Evolutionary conservation across 805 yeast genomes (phyloP), one percentile per base, ranked within the genome.

Genomic region (Saccharomycopsis javanensis): DNA sequence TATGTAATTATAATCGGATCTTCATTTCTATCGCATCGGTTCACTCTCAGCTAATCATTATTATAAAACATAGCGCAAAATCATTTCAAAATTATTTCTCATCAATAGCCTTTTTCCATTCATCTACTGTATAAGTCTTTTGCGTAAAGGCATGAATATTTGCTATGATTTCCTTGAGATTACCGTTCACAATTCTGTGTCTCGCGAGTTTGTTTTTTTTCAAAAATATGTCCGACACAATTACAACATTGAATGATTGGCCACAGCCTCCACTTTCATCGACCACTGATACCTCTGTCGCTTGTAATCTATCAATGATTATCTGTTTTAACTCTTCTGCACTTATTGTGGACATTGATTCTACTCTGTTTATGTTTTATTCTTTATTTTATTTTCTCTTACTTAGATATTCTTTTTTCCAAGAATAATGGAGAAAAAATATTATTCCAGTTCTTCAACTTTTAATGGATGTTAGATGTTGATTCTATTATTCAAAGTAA

Each of bases 71-170:
- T n/a, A n/a, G n/a, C n/a, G 4, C 3, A 18, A n/a, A 23, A 4
- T 3, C 25, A 13, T 46, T 46, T 23, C 8, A 45, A n/a, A 3
- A 31, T 31, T 15, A 31, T 20, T 42, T 27, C 7, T 20, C 30
- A 8, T 20, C 48, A 42, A 31, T 4, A 31, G 13, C 58, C 20
- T 55, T 63, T 30, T 76, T 77, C 96, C 97, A 92, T 69, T 92
- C 99, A n/a, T 80, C 87, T 1, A 84, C 82, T 0, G 97, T 91
- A 67, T 82, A 92, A 11, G 81, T 86, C 71, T 88, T 90, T 66
- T 94, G 97, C 0, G 97, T 89, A 69, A 95, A 94, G 0, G 99
- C 98, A 71, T 94, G 99, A 50, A 94, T 91, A 4, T 75, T 71
- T 0, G 87, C 84, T 33, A 94, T 88, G 68, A 91, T 96, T n/a